A percentile compares a stretch with the other conserved stretches of the same genome.
These are phyloP conservation scores for Rubroboletus pulcherrimus DNA, from an alignment of 768 basidiomycete genomes.

Conservation along the genomic window DNA sequence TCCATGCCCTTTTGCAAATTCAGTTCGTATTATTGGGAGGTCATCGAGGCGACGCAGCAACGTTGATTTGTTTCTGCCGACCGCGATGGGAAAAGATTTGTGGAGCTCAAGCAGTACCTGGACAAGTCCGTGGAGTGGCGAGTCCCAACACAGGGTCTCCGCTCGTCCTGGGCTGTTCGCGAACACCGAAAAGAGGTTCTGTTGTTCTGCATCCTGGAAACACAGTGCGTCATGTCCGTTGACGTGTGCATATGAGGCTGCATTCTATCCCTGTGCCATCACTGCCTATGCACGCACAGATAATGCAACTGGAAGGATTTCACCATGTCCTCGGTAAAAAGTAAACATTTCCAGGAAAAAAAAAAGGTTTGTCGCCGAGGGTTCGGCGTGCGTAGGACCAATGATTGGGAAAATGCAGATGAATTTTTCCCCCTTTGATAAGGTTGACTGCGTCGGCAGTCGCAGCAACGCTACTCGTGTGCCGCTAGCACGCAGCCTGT, in stretches of 20 bases:
- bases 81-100: conserved; percentile 11
- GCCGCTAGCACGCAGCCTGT: background rate
- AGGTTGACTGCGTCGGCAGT: background rate
- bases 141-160: conserved; percentile 21
- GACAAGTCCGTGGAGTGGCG: conserved; percentile 21
- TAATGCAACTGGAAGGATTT: background rate
- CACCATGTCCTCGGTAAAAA: conserved; percentile 6
- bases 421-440: background rate
- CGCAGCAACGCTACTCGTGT: background rate
- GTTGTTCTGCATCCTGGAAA: background rate
- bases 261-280: conserved; percentile 14
- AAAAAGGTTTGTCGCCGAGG: background rate
- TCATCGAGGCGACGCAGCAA: conserved; percentile 20
- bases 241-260: conserved; percentile 2
- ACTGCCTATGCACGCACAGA: background rate
- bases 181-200: background rate
- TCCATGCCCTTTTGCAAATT: conserved; percentile 26
- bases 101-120: conserved; percentile 14
- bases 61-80: conserved; percentile 5
- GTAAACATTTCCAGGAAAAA: background rate
- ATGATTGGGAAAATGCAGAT: background rate
- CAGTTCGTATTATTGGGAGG: conserved; percentile 7
- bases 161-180: conserved; percentile 2
- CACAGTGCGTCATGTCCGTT: conserved; percentile 20
- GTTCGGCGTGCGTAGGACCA: conserved; percentile 4